These are phyloP conservation scores for Aspergillus viridinutans DNA, from an alignment of 2,329 filamentous ascomycete genomes.

Conservation along the genomic window DNA sequence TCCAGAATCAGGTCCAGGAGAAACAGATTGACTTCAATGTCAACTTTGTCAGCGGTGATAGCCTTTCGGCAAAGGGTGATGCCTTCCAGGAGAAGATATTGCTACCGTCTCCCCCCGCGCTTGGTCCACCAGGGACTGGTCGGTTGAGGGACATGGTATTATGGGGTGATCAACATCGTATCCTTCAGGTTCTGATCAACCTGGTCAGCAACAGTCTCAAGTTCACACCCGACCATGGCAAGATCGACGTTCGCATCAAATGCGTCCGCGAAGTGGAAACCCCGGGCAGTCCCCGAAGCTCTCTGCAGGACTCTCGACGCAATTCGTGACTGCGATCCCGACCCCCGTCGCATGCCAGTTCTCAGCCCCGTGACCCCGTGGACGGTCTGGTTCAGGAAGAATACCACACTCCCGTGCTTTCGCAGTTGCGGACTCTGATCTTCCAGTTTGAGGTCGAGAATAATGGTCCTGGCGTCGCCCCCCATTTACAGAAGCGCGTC, in stretches of 20 bases:
- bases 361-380: background rate
- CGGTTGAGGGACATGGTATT: constrained; percentile 79
- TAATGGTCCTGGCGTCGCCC: constrained; percentile 79
- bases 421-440: constrained; percentile 60
- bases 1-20: constrained; percentile 83
- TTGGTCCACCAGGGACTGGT: constrained; percentile 63
- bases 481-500: constrained; percentile 71
- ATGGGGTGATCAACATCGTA: constrained; percentile 89
- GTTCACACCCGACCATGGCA: constrained; percentile 75
- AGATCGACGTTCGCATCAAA: constrained; percentile 69
- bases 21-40: constrained; percentile 70
- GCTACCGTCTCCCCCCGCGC: constrained; percentile 43
- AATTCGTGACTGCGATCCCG: constrained; percentile 32
- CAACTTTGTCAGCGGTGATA: constrained; percentile 55
- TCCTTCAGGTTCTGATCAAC: constrained; percentile 75
- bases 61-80: constrained; percentile 33
- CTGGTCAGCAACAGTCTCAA: constrained; percentile 88
- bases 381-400: constrained; percentile 3
- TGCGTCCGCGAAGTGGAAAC: constrained; percentile 47
- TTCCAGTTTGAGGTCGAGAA: constrained; percentile 91
- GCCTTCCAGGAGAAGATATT: constrained; percentile 12
- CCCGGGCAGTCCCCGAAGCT: constrained; percentile 44
- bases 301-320: constrained; percentile 18
- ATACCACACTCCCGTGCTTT: constrained; percentile 46
- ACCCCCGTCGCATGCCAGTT: constrained; percentile 8